Evolutionary conservation across 2,329 filamentous ascomycete species (phyloP), one percentile per base, ranked within the genome.

Genomic region (Clarireedia paspali): DNA sequence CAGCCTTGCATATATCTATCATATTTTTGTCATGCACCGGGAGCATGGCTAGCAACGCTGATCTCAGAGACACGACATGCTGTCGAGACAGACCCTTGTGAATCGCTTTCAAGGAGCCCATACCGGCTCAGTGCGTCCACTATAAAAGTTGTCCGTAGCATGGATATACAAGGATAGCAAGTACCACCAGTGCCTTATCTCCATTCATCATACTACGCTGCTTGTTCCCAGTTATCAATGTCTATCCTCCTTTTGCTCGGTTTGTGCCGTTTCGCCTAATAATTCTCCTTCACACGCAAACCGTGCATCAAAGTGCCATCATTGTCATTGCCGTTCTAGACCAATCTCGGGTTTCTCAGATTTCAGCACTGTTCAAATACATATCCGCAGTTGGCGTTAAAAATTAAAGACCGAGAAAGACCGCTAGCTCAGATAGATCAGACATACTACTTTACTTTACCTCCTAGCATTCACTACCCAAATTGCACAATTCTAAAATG

Each of bases 1-100:
- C 50, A 56, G 54, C 54, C 49, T 53, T 56, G 54, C 54, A 56
- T 56, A 56, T 49, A 53, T 56, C 20, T 20, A 45, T 45, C 42
- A 24, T 6, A 30, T 20, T 30, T 23, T 45, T 56, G 44, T 44
- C 48, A 53, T 53, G 54, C 54, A 53, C 48, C 20, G 50, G 14
- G n/a, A 38, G 47, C 53, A 38, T 56, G 53, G 34, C 27, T 48
- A 34, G 23, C 44, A 56, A 51, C 48, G 53, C 40, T 56, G 53
- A 56, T 56, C 53, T 56, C 39, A 39, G 52, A 36, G 39, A 56
- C 53, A 56, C 48, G 42, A 38, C 53, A 46, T 56, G 53, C 39
- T 45, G 48, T 49, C 15, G 24, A 40, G 27, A 45, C 51, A 48
- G 50, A 40, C 46, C 47, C 44, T 38, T 17, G 44, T 47, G 40